Evolutionary conservation across 192 early-diverging fungal species (phyloP).

Genomic region (Entomortierella chlamydospora): DNA sequence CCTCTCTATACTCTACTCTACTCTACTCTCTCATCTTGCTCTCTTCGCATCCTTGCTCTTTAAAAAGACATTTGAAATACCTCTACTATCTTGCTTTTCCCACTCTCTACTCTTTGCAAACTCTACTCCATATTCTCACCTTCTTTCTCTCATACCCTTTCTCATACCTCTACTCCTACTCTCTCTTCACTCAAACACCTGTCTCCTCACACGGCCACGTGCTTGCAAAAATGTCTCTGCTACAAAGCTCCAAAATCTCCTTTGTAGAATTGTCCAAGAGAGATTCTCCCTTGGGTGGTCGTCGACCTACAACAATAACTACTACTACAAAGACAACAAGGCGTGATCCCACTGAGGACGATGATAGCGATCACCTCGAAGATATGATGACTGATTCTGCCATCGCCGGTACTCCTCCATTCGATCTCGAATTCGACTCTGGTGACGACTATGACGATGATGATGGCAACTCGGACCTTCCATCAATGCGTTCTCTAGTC

Average conservation of each 20-base stretch:
- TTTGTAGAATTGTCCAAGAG: background rate
- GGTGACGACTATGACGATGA: constrained; percentile 15
- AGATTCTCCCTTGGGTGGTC: background rate
- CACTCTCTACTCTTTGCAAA: too few relatives aligned
- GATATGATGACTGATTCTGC: constrained; percentile 24
- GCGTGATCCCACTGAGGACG: background rate
- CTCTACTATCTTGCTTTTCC: background rate
- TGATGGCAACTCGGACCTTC: background rate
- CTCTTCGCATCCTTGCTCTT: too few relatives aligned
- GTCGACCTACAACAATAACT: too few relatives aligned
- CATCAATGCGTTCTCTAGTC: constrained; percentile 3
- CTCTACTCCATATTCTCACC: background rate
- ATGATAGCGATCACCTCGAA: background rate
- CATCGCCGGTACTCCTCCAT: constrained; percentile 5
- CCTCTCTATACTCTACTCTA: too few relatives aligned
- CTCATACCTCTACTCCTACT: background rate
- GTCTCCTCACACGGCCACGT: background rate
- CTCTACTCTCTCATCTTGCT: too few relatives aligned
- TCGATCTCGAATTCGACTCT: constrained; percentile 23
- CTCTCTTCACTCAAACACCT: background rate
- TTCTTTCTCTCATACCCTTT: background rate
- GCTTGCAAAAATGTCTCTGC: background rate
- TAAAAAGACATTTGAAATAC: too few relatives aligned
- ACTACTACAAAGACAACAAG: too few relatives aligned
- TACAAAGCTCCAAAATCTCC: background rate